These are phyloP conservation scores for Filobasidium wieringae DNA, from an alignment of 768 basidiomycete genomes.

Conservation along the genomic window DNA sequence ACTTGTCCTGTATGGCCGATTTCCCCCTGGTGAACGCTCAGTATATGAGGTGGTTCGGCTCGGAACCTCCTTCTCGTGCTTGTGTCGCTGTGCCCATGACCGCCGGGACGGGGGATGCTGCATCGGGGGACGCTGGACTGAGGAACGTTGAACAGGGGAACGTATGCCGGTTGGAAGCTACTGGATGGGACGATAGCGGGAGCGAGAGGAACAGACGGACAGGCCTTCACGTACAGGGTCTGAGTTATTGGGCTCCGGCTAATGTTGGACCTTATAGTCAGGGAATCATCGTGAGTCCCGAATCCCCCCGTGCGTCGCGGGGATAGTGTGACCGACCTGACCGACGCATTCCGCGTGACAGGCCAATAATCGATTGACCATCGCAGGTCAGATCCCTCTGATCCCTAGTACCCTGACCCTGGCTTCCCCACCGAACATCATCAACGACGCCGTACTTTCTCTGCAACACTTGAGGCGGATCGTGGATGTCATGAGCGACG, in stretches of 20 bases:
- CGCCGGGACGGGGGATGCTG: too few species aligned
- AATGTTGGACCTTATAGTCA: conserved; percentile 99
- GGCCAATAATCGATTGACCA: conserved; percentile 64
- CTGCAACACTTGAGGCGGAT: conserved; percentile 72
- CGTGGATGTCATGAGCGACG: conserved; percentile 48
- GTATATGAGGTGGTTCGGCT: conserved; percentile 73
- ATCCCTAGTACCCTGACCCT: conserved; percentile 61
- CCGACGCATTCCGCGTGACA: conserved; percentile 32
- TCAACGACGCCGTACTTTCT: conserved; percentile 58
- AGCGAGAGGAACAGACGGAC: conserved; percentile 41
- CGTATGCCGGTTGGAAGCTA: conserved; percentile 57
- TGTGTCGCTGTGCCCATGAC: conserved; percentile 74
- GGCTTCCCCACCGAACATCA: conserved; percentile 43
- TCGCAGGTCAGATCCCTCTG: conserved; percentile 92
- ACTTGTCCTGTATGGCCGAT: conserved; percentile 61
- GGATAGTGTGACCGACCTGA: neutral
- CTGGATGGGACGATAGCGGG: conserved; percentile 49
- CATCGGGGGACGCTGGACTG: too few species aligned
- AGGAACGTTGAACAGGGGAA: conserved; percentile 35
- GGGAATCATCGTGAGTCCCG: conserved; percentile 57
- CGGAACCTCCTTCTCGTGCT: conserved; percentile 86
- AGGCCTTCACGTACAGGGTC: conserved; percentile 81
- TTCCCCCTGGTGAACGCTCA: conserved; percentile 66
- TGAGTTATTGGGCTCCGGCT: conserved; percentile 98
- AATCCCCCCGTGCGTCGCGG: neutral